These are phyloP conservation scores for Xerocomus minutiporus DNA, from an alignment of 1,284 basidiomycete genomes.

Conservation along the genomic window DNA sequence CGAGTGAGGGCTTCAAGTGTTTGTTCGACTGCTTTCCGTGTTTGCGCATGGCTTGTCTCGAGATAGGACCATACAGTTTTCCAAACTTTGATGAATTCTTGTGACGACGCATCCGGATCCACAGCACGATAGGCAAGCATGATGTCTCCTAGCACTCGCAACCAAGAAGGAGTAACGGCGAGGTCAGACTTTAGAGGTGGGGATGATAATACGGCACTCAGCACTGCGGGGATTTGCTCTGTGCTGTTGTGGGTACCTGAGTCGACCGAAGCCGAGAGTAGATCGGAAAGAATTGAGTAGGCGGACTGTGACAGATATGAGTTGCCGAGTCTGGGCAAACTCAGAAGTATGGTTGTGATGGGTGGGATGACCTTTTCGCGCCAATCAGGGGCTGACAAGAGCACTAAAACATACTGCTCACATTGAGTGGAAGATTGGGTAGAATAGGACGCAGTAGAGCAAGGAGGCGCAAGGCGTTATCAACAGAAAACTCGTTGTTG, in stretches of 20 bases:
- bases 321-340: constrained; percentile 78
- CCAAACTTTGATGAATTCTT: constrained; percentile 67
- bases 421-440: constrained; percentile 60
- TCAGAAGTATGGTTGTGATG: constrained; percentile 67
- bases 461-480: constrained; percentile 78
- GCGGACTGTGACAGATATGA: constrained; percentile 80
- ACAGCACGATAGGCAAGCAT: constrained; percentile 57
- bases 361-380: constrained; percentile 58
- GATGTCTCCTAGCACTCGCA: constrained; percentile 64
- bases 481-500: constrained; percentile 58
- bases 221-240: constrained; percentile 61
- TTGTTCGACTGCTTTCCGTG: constrained; percentile 60
- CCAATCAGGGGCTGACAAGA: constrained; percentile 8
- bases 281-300: constrained; percentile 75
- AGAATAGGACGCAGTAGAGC: constrained; percentile 67
- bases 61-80: constrained; percentile 72
- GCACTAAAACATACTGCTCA: constrained; percentile 35
- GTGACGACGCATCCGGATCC: constrained; percentile 45
- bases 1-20: constrained; percentile 61
- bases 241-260: constrained; percentile 41
- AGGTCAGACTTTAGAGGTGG: constrained; percentile 65
- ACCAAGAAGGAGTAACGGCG: constrained; percentile 66
- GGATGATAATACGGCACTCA: constrained; percentile 71
- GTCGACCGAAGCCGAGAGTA: constrained; percentile 53
- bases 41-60: constrained; percentile 53